Percentiles rank a stretch among this genome's conserved stretches.
These are phyloP conservation scores for Umbelopsis vinacea DNA, from an alignment of 192 early-diverging fungal species.

Conservation along the genomic window DNA sequence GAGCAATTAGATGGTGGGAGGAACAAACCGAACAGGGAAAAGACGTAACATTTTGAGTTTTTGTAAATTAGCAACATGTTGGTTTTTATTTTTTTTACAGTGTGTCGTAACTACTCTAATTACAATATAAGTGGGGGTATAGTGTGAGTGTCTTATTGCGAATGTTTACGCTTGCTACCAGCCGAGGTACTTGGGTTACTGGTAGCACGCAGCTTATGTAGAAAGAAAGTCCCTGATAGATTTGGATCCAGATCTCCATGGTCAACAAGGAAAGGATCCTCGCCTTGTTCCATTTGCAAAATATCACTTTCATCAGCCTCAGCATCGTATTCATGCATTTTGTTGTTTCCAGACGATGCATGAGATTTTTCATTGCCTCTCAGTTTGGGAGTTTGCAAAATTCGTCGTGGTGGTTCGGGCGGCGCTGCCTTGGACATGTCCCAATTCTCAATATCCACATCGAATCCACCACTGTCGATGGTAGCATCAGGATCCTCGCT, in stretches of 20 bases:
- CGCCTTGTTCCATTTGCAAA: neutral
- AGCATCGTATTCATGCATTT: neutral
- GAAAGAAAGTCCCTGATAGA: neutral
- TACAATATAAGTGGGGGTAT: neutral
- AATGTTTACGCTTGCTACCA: conserved; percentile 18
- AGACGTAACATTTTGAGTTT: neutral
- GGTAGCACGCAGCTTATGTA: conserved; percentile 11
- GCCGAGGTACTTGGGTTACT: neutral
- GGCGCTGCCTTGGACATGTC: neutral
- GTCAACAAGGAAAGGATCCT: conserved; percentile 15
- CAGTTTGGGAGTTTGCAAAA: conserved; percentile 7
- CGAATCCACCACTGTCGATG: conserved; percentile 6
- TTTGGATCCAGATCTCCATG: conserved; percentile 16
- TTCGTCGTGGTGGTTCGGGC: neutral
- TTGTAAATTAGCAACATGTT: neutral
- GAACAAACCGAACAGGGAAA: neutral
- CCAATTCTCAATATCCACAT: conserved; percentile 12
- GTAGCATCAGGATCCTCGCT: conserved; percentile 10
- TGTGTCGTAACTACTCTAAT: neutral
- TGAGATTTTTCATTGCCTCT: neutral
- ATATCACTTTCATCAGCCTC: conserved; percentile 1
- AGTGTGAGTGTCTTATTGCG: neutral
- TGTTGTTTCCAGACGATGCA: neutral
- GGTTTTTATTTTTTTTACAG: neutral
- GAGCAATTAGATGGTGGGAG: conserved; percentile 24